phyloP scores from a whole-genome alignment of 1,284 basidiomycete species.

The Microbotryum intermedium region DNA sequence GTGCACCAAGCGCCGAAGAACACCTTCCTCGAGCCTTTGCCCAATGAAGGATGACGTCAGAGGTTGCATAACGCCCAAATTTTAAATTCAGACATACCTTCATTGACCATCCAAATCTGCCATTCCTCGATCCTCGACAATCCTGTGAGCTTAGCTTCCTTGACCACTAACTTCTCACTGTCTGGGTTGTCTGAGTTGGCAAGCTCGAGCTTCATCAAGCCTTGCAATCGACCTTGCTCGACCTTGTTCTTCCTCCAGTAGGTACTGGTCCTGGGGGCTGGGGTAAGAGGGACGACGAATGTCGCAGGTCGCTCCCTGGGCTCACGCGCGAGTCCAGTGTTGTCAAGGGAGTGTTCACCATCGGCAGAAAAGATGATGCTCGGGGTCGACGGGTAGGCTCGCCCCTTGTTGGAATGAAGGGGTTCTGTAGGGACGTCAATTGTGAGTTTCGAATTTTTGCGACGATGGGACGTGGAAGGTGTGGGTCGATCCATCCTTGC shows the following conservation, averaged over 20 bases:
- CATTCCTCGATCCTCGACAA: slow-evolving; percentile 44
- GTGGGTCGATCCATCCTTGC: no score
- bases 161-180: slow-evolving; percentile 40
- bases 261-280: background rate
- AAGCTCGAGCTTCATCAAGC: slow-evolving; percentile 50
- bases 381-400: no score
- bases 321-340: no score
- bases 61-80: background rate
- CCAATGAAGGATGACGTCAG: background rate
- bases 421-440: no score
- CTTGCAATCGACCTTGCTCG: slow-evolving; percentile 65
- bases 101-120: slow-evolving; percentile 80
- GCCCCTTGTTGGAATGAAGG: no score
- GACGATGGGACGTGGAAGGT: no score
- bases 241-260: slow-evolving; percentile 51
- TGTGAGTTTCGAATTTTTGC: no score
- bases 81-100: slow-evolving; percentile 43
- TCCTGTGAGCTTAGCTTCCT: slow-evolving; percentile 33
- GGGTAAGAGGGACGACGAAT: slow-evolving; percentile 34
- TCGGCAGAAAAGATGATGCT: no score
- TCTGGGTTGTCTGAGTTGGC: no score
- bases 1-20: slow-evolving; percentile 69
- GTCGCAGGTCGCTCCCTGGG: slow-evolving; percentile 44
- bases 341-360: no score
- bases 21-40: slow-evolving; percentile 51